Conservation (phyloP, 1,139 yeast genomes). For the Geotrichum fermentans region DNA sequence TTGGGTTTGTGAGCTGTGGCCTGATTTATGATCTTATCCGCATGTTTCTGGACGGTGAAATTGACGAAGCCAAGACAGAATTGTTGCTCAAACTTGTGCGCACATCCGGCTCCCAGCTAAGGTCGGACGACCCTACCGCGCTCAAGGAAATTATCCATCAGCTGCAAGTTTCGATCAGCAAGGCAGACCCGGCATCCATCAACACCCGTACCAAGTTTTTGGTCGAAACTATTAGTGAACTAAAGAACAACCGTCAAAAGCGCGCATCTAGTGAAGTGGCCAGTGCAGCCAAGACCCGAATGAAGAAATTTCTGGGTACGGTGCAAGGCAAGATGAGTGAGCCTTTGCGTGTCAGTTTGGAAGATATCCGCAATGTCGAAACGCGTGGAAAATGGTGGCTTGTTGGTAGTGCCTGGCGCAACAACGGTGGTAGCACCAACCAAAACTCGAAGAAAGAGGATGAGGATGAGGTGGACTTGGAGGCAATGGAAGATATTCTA, state of each 20-base stretch:
- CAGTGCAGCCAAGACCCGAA: constrained; percentile 47
- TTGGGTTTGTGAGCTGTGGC: constrained; percentile 68
- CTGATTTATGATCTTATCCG: constrained; percentile 73
- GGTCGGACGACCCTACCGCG: constrained; percentile 85
- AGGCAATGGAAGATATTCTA: constrained; percentile 49
- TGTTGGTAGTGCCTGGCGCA: constrained; percentile 94
- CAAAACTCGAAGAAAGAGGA: constrained; percentile 5
- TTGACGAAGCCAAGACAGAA: constrained; percentile 73
- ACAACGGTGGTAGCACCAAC: constrained; percentile 33
- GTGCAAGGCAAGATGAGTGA: constrained; percentile 47
- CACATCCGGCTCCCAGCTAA: constrained; percentile 75
- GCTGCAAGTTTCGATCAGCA: constrained; percentile 48
- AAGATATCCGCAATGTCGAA: constrained; percentile 72
- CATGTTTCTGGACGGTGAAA: constrained; percentile 46
- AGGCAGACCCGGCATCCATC: constrained; percentile 38
- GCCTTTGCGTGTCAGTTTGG: constrained; percentile 76
- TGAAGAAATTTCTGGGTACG: constrained; percentile 64
- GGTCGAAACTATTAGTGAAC: constrained; percentile 75
- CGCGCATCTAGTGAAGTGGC: constrained; percentile 43
- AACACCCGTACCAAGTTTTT: constrained; percentile 74
- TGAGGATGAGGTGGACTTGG: constrained; percentile 28
- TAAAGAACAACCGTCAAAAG: constrained; percentile 75
- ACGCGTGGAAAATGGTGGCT: constrained; percentile 97
- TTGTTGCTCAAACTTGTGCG: constrained; percentile 65
- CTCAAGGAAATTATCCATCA: constrained; percentile 69